phyloP scores from a whole-genome alignment of 495 filamentous ascomycete genomes.

The Bombardia bombarda region DNA sequence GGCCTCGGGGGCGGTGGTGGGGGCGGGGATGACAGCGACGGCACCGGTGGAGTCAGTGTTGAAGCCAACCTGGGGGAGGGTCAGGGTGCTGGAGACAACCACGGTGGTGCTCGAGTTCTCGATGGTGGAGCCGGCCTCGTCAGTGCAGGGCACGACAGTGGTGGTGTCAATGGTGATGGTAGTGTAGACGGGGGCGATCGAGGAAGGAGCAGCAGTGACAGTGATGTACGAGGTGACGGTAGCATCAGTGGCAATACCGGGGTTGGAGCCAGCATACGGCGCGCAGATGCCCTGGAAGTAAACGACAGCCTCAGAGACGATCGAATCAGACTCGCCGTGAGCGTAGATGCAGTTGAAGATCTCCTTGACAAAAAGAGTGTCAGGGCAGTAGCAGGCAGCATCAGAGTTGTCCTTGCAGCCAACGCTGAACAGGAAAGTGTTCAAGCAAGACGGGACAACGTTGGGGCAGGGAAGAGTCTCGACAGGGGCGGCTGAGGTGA shows the following conservation, averaged over 20 bases:
- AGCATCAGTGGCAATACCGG: slow-evolving; percentile 67
- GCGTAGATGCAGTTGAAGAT: slow-evolving; percentile 76
- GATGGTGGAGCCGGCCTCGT: slow-evolving; percentile 39
- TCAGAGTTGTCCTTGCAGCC: slow-evolving; percentile 82
- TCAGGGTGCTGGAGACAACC: slow-evolving; percentile 50
- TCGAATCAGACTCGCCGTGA: slow-evolving; percentile 57
- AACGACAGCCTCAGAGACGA: slow-evolving; percentile 62
- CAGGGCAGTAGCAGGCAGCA: slow-evolving; percentile 77
- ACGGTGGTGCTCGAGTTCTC: slow-evolving; percentile 46
- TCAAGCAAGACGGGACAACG: slow-evolving; percentile 80
- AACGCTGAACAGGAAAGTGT: slow-evolving; percentile 76
- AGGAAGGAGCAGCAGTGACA: slow-evolving; percentile 37
- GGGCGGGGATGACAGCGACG: slow-evolving; percentile 41
- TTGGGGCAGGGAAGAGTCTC: slow-evolving; percentile 54
- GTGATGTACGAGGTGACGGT: slow-evolving; percentile 52
- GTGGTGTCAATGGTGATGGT: slow-evolving; percentile 51
- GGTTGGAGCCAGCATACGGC: slow-evolving; percentile 63
- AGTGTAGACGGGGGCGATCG: slow-evolving; percentile 43
- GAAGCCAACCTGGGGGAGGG: slow-evolving; percentile 70
- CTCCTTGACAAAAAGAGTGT: slow-evolving; percentile 64
- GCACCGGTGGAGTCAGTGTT: slow-evolving; percentile 41
- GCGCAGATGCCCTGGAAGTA: slow-evolving; percentile 94
- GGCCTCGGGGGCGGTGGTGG: slow-evolving; percentile 13
- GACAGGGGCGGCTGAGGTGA: slow-evolving; percentile 32
- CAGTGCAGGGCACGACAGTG: slow-evolving; percentile 44